These are phyloP conservation scores for Clarireedia monteithiana DNA, from an alignment of 2,329 filamentous ascomycete species.

Conservation along the genomic window DNA sequence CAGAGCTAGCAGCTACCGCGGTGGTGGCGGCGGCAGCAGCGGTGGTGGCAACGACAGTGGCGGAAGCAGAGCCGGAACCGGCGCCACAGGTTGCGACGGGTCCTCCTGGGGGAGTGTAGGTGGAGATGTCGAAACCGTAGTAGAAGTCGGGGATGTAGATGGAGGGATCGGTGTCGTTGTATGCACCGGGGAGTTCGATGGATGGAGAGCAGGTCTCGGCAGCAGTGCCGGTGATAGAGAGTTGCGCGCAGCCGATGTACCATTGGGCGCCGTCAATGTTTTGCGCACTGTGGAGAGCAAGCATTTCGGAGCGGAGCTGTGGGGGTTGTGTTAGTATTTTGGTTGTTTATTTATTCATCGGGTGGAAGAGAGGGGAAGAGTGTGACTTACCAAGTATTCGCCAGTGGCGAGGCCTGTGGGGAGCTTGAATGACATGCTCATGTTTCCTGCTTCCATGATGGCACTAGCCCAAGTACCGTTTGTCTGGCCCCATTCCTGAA, in stretches of 20 bases:
- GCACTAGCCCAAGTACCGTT: conserved; percentile 28
- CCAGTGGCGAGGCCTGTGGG: conserved; percentile 18
- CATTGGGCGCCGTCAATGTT: conserved; percentile 19
- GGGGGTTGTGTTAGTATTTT: not conserved
- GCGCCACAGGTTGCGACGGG: conserved; percentile 13
- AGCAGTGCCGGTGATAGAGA: conserved; percentile 19
- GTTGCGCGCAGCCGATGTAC: conserved; percentile 23
- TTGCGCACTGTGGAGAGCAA: conserved; percentile 21
- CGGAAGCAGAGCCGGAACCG: not conserved
- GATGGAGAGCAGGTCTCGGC: conserved; percentile 13
- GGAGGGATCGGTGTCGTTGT: conserved; percentile 15
- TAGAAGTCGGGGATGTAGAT: conserved; percentile 23
- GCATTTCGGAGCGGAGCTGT: conserved; percentile 21
- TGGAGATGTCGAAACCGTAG: conserved; percentile 16
- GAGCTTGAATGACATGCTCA: conserved; percentile 21
- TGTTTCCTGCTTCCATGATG: conserved; percentile 23
- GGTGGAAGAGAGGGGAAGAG: too few relatives aligned
- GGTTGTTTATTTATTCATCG: not conserved
- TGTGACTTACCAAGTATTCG: conserved; percentile 17
- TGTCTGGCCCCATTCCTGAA: conserved; percentile 24
- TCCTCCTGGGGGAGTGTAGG: conserved; percentile 20
- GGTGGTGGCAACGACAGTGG: not conserved
- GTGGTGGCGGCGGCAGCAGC: not conserved
- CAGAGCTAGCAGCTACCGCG: not conserved
- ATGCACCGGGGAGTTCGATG: conserved; percentile 21